These are phyloP conservation scores for Mortierella sp. DNA, from an alignment of 371 early-diverging fungal genomes.

Conservation along the genomic window DNA sequence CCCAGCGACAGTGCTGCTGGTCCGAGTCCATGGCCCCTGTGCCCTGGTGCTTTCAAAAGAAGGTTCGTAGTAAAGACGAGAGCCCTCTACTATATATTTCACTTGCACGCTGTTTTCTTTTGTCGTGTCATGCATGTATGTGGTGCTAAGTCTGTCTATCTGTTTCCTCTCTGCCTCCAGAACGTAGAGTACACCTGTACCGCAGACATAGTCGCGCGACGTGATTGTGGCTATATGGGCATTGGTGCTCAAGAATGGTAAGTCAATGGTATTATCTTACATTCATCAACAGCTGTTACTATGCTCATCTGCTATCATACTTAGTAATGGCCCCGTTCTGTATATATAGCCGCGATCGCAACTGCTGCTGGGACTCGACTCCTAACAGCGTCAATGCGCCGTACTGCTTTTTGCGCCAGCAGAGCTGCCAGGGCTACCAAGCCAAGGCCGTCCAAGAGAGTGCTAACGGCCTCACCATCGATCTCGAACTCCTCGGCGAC, in stretches of 20 bases:
- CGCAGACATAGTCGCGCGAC: slow-evolving; percentile 36
- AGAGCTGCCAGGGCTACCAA: slow-evolving; percentile 38
- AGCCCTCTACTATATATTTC: not conserved
- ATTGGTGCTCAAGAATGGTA: slow-evolving; percentile 39
- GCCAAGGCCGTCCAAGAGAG: slow-evolving; percentile 21
- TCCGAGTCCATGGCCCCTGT: slow-evolving; percentile 26
- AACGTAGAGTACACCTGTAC: slow-evolving; percentile 33
- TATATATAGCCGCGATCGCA: slow-evolving; percentile 17
- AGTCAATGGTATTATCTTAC: too few species aligned
- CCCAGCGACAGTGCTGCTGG: slow-evolving; percentile 54
- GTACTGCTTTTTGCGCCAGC: slow-evolving; percentile 49
- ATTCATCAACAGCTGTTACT: too few species aligned
- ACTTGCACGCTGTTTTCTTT: too few species aligned
- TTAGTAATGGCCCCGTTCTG: not conserved
- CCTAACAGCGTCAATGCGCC: slow-evolving; percentile 39
- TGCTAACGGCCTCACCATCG: slow-evolving; percentile 15
- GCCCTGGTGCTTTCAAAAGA: slow-evolving; percentile 52
- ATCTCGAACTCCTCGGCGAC: slow-evolving; percentile 24
- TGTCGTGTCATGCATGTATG: too few species aligned
- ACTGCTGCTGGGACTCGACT: slow-evolving; percentile 49
- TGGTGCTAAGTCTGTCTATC: too few species aligned
- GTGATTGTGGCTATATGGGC: slow-evolving; percentile 48
- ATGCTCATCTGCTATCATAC: not conserved
- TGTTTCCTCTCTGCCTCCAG: not conserved
- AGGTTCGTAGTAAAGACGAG: slow-evolving; percentile 13